Percentiles rank a stretch among this genome's conserved stretches.
Conservation (phyloP, 139 green algal species). For the Chlamydomonas schloesseri region DNA sequence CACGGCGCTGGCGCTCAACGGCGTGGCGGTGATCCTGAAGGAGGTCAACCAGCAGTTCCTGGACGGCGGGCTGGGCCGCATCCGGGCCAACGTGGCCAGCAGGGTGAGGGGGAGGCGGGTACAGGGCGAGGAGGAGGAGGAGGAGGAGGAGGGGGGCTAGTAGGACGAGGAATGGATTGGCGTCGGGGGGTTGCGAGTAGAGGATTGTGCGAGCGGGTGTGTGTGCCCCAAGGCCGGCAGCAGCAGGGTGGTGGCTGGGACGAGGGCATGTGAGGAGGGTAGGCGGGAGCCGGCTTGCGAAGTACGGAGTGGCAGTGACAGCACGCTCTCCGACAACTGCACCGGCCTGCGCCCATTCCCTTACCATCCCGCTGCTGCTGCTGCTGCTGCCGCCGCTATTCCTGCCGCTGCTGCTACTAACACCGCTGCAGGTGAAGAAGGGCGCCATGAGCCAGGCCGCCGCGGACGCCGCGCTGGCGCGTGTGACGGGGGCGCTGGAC, state of each 20-base stretch:
- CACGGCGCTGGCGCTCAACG: conserved; percentile 86
- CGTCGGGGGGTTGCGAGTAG: too few relatives aligned
- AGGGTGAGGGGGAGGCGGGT: conserved; percentile 59
- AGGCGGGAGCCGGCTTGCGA: too few relatives aligned
- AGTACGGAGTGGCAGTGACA: too few relatives aligned
- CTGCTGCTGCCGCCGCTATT: not conserved
- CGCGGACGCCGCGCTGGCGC: conserved; percentile 70
- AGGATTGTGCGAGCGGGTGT: not conserved
- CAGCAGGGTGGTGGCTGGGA: too few relatives aligned
- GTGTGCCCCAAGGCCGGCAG: too few relatives aligned
- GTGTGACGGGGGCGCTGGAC: conserved; percentile 82
- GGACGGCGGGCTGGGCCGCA: conserved; percentile 87
- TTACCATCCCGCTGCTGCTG: too few relatives aligned
- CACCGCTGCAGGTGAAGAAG: conserved; percentile 79
- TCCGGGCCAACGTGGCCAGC: conserved; percentile 90
- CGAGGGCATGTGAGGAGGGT: too few relatives aligned
- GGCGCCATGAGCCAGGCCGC: conserved; percentile 67
- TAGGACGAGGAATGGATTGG: not conserved
- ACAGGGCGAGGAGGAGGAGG: too few relatives aligned
- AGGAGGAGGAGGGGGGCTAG: not conserved
- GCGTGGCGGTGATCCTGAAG: conserved; percentile 93
- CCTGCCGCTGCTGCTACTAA: too few relatives aligned
- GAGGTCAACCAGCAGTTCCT: conserved; percentile 98
- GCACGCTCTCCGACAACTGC: too few relatives aligned
- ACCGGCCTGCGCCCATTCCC: too few relatives aligned